A percentile compares a stretch with the other conserved stretches of the same genome.
Evolutionary conservation across 2,329 filamentous ascomycete species (phyloP).

Genomic region (Plectosphaerella plurivora): DNA sequence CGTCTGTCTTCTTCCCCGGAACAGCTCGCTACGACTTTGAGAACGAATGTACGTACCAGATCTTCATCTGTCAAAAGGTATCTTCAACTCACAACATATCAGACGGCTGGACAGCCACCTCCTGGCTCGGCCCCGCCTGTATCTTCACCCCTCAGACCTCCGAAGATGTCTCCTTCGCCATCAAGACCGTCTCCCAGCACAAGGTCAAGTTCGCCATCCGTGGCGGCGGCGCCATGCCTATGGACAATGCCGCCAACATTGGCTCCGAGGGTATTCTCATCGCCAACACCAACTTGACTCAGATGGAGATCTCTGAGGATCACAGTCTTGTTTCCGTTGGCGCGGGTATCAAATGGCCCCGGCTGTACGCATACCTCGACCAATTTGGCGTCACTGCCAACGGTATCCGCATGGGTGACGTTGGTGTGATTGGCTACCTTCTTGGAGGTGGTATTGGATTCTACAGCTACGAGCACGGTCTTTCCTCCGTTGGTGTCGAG

Average conservation of each 20-base stretch:
- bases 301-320: conserved; percentile 20
- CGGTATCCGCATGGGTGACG: conserved; percentile 20
- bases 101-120: conserved; percentile 2
- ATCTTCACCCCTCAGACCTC: conserved; percentile 17
- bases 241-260: conserved; percentile 18
- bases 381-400: conserved; percentile 16
- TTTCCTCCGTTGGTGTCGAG: no score
- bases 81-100: no score
- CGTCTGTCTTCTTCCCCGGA: no score
- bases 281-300: conserved; percentile 26
- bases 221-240: conserved; percentile 23
- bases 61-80: no score
- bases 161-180: conserved; percentile 15
- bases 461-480: conserved; percentile 19
- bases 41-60: no score
- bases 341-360: conserved; percentile 22
- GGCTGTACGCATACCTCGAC: conserved; percentile 20
- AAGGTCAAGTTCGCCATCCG: conserved; percentile 16
- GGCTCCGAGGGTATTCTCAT: conserved; percentile 24
- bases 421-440: conserved; percentile 22
- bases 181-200: conserved; percentile 16
- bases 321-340: conserved; percentile 17
- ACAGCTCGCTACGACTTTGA: no score
- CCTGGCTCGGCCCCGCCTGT: conserved; percentile 14
- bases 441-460: conserved; percentile 27